Evolutionary conservation across 2,329 filamentous ascomycete genomes (phyloP), one percentile per base, ranked within the genome.

Genomic region (Fusarium sp.): DNA sequence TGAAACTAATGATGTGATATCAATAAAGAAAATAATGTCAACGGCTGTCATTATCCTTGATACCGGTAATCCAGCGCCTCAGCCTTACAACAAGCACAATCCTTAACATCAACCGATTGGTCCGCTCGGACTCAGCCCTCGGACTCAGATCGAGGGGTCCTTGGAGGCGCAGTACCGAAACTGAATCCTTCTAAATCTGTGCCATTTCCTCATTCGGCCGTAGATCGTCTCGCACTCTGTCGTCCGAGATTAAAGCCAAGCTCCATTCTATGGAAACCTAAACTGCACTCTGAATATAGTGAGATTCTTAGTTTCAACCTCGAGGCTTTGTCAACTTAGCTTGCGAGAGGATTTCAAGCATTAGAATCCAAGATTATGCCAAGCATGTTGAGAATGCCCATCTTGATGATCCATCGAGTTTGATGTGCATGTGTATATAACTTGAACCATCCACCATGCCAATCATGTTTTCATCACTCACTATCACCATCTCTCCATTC

Each of bases 361-460:
- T 38, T 35, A 18, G 42, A 38, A 50, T 24, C 38, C 31, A 37
- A 58, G 16, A 26, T 42, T 20, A 20, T 18, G 13, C 9, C 20
- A 52, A 21, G 33, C 37, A n/a, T 33, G 11, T 44, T n/a, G n/a
- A n/a, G n/a, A 18, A 24, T 28, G 50, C 61, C 16, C 23, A 33
- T 61, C 23, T 16, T 23, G 50, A 12, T 42, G n/a, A 9, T n/a
- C n/a, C n/a, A n/a, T n/a, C n/a, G n/a, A n/a, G n/a, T n/a, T n/a
- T n/a, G n/a, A n/a, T n/a, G n/a, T n/a, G n/a, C n/a, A n/a, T 42
- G 31, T 41, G 48, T 70, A 72, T 74, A 74, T 72, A 74, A 67
- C 11, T 24, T 1, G 18, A 16, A 21, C 5, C 8, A 33, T 49
- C 26, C 7, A 15, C 21, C 15, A 20, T 24, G 29, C 31, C 15